phyloP scores from a whole-genome alignment of 164 flowering plant genomes.

The Nymphaea thermarum region DNA sequence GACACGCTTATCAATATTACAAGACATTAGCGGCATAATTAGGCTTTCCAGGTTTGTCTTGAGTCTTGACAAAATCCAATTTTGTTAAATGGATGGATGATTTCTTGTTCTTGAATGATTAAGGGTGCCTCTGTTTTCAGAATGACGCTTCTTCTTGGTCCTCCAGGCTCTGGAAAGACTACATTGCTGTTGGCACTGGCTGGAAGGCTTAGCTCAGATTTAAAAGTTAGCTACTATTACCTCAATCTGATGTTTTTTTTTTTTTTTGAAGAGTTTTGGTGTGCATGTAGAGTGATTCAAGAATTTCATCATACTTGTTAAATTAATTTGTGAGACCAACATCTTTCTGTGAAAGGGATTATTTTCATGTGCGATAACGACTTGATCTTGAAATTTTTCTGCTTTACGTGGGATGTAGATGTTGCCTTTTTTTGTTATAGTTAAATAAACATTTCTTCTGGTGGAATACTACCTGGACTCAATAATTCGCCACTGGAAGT shows the following conservation, averaged over 20 bases:
- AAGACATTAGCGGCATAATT: conserved; percentile 61
- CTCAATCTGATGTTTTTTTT: neutral
- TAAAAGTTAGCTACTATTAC: conserved; percentile 40
- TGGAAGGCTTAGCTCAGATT: conserved; percentile 59
- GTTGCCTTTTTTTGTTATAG: too few species aligned
- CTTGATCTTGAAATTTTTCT: neutral
- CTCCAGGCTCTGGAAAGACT: conserved; percentile 98
- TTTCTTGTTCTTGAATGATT: neutral
- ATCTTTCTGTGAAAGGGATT: too few species aligned
- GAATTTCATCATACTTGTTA: neutral
- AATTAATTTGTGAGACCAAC: neutral
- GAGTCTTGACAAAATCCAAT: neutral
- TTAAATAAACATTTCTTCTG: neutral
- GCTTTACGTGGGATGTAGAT: neutral
- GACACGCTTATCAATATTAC: conserved; percentile 54
- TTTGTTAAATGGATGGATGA: neutral
- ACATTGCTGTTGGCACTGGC: conserved; percentile 92
- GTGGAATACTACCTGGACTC: neutral
- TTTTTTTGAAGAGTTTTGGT: neutral
- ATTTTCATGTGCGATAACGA: neutral
- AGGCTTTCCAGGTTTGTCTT: conserved; percentile 73
- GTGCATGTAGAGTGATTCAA: neutral
- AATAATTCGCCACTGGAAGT: conserved; percentile 6
- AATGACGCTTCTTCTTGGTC: conserved; percentile 86
- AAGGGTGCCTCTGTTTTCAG: conserved; percentile 21